Evolutionary conservation across 306 rosid species (phyloP).

Genomic region (Fagus crenata): DNA sequence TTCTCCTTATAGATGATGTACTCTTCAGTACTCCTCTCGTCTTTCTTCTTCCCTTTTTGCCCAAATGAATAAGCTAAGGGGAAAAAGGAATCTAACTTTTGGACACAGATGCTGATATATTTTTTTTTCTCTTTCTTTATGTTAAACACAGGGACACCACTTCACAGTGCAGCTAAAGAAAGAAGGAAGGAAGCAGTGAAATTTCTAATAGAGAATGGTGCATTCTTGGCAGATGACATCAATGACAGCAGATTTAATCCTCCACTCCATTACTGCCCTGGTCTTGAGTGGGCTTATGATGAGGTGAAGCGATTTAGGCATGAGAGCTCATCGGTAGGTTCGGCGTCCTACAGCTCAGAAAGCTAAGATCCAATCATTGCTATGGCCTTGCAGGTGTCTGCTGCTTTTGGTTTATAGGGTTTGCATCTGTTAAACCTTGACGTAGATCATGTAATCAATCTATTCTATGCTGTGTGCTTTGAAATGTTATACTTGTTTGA

Average conservation of each 20-base stretch:
- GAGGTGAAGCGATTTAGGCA: slow-evolving; percentile 73
- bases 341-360: slow-evolving; percentile 74
- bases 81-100: not conserved
- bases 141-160: slow-evolving; percentile 80
- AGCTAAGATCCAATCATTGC: slow-evolving; percentile 30
- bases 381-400: not conserved
- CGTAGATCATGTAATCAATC: not conserved
- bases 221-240: slow-evolving; percentile 86
- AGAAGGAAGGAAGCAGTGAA: slow-evolving; percentile 84
- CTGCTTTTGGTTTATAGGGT: not conserved
- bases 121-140: not conserved
- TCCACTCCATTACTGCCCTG: slow-evolving; percentile 88
- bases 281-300: slow-evolving; percentile 99
- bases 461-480: no score
- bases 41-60: not conserved
- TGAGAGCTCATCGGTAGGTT: slow-evolving; percentile 49
- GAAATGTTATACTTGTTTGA: no score
- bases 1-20: not conserved
- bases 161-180: slow-evolving; percentile 92
- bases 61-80: not conserved
- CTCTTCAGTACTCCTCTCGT: not conserved
- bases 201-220: slow-evolving; percentile 85
- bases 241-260: slow-evolving; percentile 88
- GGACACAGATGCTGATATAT: slow-evolving; percentile 1
- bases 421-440: not conserved